Evolutionary conservation across 108 stramenopile genomes (phyloP).

Genomic region (Fragilariopsis cylindrus): DNA sequence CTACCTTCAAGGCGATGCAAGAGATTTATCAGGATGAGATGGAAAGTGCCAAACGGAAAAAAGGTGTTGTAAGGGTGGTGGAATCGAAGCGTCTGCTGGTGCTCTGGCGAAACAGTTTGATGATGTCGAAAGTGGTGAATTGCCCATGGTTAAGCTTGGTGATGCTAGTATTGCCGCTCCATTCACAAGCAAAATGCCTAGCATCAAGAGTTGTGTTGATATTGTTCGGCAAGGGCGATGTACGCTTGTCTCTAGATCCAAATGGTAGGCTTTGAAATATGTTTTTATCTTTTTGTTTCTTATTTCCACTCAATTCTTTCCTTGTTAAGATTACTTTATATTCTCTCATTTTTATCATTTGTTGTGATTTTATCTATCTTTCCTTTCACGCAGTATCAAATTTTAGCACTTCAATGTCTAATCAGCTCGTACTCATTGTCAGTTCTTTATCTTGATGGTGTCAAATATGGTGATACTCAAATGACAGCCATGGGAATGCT

Average conservation of each 20-base stretch:
- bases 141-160: conserved; percentile 93
- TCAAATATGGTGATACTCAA: conserved; percentile 96
- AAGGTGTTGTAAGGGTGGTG: conserved; percentile 48
- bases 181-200: conserved; percentile 96
- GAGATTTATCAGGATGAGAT: conserved; percentile 73
- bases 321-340: not conserved
- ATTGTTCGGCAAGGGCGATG: conserved; percentile 95
- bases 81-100: conserved; percentile 71
- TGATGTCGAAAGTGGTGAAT: conserved; percentile 75
- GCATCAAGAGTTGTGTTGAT: conserved; percentile 94
- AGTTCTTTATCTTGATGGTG: conserved; percentile 95
- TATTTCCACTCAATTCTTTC: not conserved
- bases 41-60: conserved; percentile 64
- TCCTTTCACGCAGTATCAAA: conserved; percentile 75
- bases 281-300: not conserved
- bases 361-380: not conserved
- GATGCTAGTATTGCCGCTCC: conserved; percentile 97
- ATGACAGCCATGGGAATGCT: conserved; percentile 95
- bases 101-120: conserved; percentile 76
- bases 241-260: conserved; percentile 89
- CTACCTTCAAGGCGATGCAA: conserved; percentile 83
- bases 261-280: conserved; percentile 53
- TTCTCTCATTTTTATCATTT: conserved; percentile 13
- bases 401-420: conserved; percentile 94
- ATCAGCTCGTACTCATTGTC: conserved; percentile 97